These are phyloP conservation scores for Lophiostoma macrostomum DNA, from an alignment of 495 filamentous ascomycete genomes.

Conservation along the genomic window DNA sequence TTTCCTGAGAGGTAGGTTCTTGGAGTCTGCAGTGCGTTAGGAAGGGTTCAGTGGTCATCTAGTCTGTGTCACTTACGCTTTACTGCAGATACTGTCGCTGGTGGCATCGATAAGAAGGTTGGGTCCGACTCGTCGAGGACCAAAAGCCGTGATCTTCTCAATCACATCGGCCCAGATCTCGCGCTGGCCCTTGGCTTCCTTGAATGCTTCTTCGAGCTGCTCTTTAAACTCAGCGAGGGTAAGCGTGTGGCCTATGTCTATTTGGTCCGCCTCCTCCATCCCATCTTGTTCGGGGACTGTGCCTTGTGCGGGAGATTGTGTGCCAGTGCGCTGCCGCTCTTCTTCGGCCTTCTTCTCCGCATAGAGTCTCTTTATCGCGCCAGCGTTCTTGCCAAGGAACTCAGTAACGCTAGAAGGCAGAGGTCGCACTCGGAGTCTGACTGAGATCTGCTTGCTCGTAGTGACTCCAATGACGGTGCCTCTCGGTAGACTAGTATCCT, in stretches of 20 bases:
- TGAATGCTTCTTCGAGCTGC: constrained; percentile 64
- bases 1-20: constrained; percentile 16
- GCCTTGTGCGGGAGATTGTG: constrained; percentile 9
- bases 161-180: constrained; percentile 75
- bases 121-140: constrained; percentile 77
- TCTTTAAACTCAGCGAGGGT: constrained; percentile 71
- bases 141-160: constrained; percentile 83
- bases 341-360: constrained; percentile 56
- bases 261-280: constrained; percentile 45
- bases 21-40: constrained; percentile 35
- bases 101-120: constrained; percentile 90
- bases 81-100: constrained; percentile 64
- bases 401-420: constrained; percentile 76
- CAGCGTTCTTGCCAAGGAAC: constrained; percentile 75
- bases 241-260: constrained; percentile 53
- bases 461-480: constrained; percentile 73
- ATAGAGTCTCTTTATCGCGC: constrained; percentile 75
- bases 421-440: constrained; percentile 76
- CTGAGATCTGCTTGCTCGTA: constrained; percentile 76
- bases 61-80: constrained; percentile 55
- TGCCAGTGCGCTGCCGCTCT: constrained; percentile 38
- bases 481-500: constrained; percentile 80
- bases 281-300: constrained; percentile 24
- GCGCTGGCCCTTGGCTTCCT: constrained; percentile 59
- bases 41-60: neutral